A percentile compares a stretch with the other conserved stretches of the same genome.
phyloP scores from a whole-genome alignment of 495 filamentous ascomycete species.

The Pseudoneurospora amorphoporcata region DNA sequence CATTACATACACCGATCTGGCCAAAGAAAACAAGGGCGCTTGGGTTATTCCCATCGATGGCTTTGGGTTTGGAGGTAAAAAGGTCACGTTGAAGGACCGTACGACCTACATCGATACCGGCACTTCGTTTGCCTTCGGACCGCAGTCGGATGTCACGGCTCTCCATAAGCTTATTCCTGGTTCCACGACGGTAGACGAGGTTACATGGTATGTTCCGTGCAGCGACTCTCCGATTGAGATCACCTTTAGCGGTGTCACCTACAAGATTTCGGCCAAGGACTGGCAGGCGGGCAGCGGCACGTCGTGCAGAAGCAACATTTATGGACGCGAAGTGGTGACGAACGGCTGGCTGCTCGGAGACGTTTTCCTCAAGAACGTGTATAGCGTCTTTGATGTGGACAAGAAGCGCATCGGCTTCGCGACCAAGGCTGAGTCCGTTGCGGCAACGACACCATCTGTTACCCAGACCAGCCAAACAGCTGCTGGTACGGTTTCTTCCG shows the following conservation, averaged over 20 bases:
- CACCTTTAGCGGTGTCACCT: conserved; percentile 42
- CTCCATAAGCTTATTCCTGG: conserved; percentile 59
- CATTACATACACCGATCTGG: conserved; percentile 50
- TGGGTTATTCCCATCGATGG: conserved; percentile 66
- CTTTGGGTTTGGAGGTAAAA: conserved; percentile 45
- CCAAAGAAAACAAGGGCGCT: conserved; percentile 22
- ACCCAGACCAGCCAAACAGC: background rate
- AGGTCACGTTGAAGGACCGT: conserved; percentile 37
- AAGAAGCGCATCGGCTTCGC: conserved; percentile 43
- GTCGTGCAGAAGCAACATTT: conserved; percentile 59
- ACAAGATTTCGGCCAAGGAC: conserved; percentile 55
- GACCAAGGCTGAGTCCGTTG: conserved; percentile 14
- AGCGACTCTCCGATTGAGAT: conserved; percentile 36
- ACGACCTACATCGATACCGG: conserved; percentile 72
- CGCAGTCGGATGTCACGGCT: conserved; percentile 49
- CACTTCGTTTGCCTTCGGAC: conserved; percentile 64
- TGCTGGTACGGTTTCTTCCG: background rate
- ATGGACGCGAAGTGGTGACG: conserved; percentile 33
- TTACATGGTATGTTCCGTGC: conserved; percentile 62
- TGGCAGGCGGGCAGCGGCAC: conserved; percentile 46
- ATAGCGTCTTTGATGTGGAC: conserved; percentile 70
- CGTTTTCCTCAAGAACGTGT: conserved; percentile 85
- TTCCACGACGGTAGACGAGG: conserved; percentile 32
- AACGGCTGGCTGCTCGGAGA: conserved; percentile 68
- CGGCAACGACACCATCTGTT: conserved; percentile 3